These are phyloP conservation scores for Teunomyces funiuensis DNA, from an alignment of 805 yeast species.

Conservation along the genomic window DNA sequence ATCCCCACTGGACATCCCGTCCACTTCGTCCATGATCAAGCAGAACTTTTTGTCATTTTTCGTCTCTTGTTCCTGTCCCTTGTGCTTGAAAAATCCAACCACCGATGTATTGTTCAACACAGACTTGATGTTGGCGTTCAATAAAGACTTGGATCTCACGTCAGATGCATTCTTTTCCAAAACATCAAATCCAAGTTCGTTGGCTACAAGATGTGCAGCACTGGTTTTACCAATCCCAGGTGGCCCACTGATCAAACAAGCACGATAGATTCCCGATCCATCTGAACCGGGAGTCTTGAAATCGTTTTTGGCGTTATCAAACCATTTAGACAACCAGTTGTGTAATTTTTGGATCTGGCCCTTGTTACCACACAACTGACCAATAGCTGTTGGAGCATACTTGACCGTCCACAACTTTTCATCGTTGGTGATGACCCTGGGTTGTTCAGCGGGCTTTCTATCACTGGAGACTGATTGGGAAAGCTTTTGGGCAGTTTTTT, in stretches of 20 bases:
- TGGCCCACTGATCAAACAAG: conserved; percentile 84
- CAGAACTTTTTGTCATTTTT: conserved; percentile 61
- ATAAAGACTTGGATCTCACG: conserved; percentile 77
- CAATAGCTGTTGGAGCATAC: conserved; percentile 78
- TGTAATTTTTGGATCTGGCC: conserved; percentile 64
- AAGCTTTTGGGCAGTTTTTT: conserved; percentile 6
- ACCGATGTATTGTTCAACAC: conserved; percentile 82
- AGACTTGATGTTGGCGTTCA: conserved; percentile 66
- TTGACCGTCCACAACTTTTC: conserved; percentile 89
- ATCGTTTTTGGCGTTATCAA: conserved; percentile 49
- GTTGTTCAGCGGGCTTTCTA: conserved; percentile 13
- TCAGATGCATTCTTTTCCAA: conserved; percentile 85
- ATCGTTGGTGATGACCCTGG: conserved; percentile 43
- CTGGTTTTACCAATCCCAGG: conserved; percentile 87
- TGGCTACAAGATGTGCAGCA: conserved; percentile 74
- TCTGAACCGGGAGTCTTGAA: conserved; percentile 61
- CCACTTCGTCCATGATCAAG: conserved; percentile 97
- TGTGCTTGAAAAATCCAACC: conserved; percentile 64
- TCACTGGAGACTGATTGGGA: conserved; percentile 7
- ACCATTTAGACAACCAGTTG: conserved; percentile 82
- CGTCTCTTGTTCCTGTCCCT: conserved; percentile 23
- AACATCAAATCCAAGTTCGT: conserved; percentile 67
- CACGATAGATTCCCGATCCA: conserved; percentile 70
- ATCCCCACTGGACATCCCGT: conserved; percentile 99
- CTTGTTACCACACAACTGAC: conserved; percentile 90